A percentile compares a stretch with the other conserved stretches of the same genome.
These are phyloP conservation scores for Mycena citricolor DNA, from an alignment of 1,284 basidiomycete genomes.

Conservation along the genomic window DNA sequence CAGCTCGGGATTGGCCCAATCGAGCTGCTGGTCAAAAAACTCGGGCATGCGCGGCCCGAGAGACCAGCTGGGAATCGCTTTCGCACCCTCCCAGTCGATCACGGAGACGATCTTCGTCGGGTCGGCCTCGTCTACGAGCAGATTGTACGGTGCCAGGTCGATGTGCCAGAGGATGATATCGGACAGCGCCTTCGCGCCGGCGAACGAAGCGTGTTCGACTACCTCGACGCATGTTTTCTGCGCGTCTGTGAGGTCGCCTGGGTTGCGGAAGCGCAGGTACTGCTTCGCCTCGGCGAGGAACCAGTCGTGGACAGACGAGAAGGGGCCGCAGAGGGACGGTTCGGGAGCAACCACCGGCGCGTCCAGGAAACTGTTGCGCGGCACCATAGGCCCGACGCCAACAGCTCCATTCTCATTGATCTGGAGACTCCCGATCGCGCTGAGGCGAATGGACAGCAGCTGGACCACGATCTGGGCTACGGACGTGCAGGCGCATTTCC, in stretches of 20 bases:
- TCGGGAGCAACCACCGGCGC: neutral
- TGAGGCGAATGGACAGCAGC: neutral
- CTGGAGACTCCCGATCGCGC: neutral
- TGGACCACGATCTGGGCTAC: neutral
- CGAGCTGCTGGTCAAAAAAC: neutral
- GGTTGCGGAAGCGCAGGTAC: slow-evolving; percentile 8
- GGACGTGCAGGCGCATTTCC: neutral
- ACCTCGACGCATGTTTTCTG: neutral
- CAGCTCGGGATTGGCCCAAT: neutral
- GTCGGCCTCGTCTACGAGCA: slow-evolving; percentile 22
- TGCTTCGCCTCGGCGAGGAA: slow-evolving; percentile 18
- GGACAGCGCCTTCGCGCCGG: slow-evolving; percentile 1
- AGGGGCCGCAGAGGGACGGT: slow-evolving; percentile 18
- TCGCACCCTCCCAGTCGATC: slow-evolving; percentile 28
- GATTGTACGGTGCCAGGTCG: slow-evolving; percentile 23
- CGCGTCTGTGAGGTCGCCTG: slow-evolving; percentile 5
- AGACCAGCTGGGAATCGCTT: slow-evolving; percentile 23
- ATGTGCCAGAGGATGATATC: slow-evolving; percentile 20
- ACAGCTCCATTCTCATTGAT: neutral
- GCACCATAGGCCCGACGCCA: neutral
- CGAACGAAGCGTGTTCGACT: slow-evolving; percentile 4
- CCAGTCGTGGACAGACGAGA: slow-evolving; percentile 16
- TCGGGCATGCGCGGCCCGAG: neutral
- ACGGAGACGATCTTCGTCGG: slow-evolving; percentile 20
- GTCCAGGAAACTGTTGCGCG: neutral